A percentile compares a stretch with the other conserved stretches of the same genome.
These are phyloP conservation scores for Cadophora sp. DNA, from an alignment of 2,329 filamentous ascomycete genomes.

Conservation along the genomic window DNA sequence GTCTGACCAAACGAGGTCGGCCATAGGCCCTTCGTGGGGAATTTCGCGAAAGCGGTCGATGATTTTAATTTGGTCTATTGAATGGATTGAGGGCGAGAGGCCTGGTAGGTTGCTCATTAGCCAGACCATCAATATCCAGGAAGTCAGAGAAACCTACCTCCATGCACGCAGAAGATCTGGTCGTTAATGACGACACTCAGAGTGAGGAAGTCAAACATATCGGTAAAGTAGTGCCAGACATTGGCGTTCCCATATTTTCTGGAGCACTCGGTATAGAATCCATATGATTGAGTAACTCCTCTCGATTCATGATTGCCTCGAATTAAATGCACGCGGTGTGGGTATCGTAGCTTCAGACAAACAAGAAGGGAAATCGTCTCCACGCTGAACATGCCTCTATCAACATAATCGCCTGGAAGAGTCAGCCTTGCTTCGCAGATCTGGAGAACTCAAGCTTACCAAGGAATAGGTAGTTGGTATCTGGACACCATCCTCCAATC, in stretches of 20 bases:
- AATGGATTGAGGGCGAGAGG: slow-evolving; percentile 89
- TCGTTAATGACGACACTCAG: slow-evolving; percentile 98
- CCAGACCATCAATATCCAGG: not conserved
- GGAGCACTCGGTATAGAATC: slow-evolving; percentile 98
- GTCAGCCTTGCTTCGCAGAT: slow-evolving; percentile 18
- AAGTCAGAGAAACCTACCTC: slow-evolving; percentile 59
- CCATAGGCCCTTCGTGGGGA: slow-evolving; percentile 98
- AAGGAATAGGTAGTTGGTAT: slow-evolving; percentile 98
- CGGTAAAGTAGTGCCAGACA: slow-evolving; percentile 99
- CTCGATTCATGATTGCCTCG: slow-evolving; percentile 97
- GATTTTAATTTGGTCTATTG: slow-evolving; percentile 99
- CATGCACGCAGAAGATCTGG: slow-evolving; percentile 98
- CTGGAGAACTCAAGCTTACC: slow-evolving; percentile 57
- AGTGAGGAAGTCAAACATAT: slow-evolving; percentile 99
- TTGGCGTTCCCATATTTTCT: slow-evolving; percentile 98
- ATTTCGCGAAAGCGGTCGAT: slow-evolving; percentile 99
- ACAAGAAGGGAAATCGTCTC: slow-evolving; percentile 98
- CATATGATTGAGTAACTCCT: slow-evolving; percentile 97
- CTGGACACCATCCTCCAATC: slow-evolving; percentile 95
- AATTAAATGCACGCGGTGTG: slow-evolving; percentile 92
- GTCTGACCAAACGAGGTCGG: slow-evolving; percentile 98
- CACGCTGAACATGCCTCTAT: slow-evolving; percentile 97
- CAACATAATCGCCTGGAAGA: slow-evolving; percentile 83
- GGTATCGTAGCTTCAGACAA: slow-evolving; percentile 96
- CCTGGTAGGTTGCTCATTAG: slow-evolving; percentile 52